Evolutionary conservation across 768 basidiomycete genomes (phyloP), one percentile per base, ranked within the genome.

Genomic region (Crassisporium funariophilum): DNA sequence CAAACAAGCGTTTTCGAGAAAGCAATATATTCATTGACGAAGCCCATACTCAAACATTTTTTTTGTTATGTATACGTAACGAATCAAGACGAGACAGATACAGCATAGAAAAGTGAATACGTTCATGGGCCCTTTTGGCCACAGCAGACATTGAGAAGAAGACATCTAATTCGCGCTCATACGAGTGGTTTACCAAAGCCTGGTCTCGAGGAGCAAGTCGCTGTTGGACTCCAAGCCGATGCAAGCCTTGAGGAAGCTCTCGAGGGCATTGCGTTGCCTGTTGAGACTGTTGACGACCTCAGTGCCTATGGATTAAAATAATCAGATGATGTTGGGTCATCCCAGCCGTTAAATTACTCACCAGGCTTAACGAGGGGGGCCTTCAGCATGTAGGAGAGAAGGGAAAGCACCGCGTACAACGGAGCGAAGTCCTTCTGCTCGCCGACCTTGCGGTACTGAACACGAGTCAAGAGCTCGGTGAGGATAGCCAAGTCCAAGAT

Each of bases 301-400:
- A 27, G 87, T 88, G 44, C 91, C 88, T 71, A 42, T 8, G 34
- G 29, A 45, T 5, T 47, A 31, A 11, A 16, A 21, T 40, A 15
- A 37, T n/a, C n/a, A n/a, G n/a, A n/a, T n/a, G n/a, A n/a, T n/a
- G n/a, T n/a, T n/a, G n/a, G n/a, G n/a, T n/a, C n/a, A n/a, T n/a
- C n/a, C n/a, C n/a, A n/a, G n/a, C n/a, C n/a, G n/a, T n/a, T n/a
- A n/a, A 15, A 36, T 11, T 2, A 56, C 75, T 48, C 59, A 79
- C 84, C 89, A 57, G 89, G 91, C 76, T 95, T 95, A 71, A 95
- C 93, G 61, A 95, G 82, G n/a, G 93, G 92, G 0, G 93, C 94
- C 78, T 97, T 97, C 72, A 95, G 84, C 93, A 98, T 95, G 79
- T 95, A 98, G 34, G 86, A 89, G 45, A 98, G 78, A 52, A 98